A percentile compares a stretch with the other conserved stretches of the same genome.
phyloP scores from a whole-genome alignment of 345 rosid species.

The Angophora floribunda region DNA sequence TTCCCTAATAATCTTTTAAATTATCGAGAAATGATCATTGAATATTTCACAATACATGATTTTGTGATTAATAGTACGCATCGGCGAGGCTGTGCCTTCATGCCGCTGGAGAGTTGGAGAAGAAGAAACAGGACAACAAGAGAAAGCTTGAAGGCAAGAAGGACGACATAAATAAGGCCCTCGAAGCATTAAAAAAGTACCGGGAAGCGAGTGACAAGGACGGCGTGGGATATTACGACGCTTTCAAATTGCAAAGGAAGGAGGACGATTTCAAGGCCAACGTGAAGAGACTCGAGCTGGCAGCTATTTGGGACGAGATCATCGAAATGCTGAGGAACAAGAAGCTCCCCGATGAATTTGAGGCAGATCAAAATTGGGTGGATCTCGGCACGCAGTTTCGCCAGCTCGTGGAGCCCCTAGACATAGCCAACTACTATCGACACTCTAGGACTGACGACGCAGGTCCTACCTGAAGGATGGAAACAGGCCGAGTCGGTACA shows the following conservation, averaged over 20 bases:
- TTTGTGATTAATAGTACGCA: not conserved
- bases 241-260: constrained; percentile 35
- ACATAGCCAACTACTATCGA: constrained; percentile 71
- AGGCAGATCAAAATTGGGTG: constrained; percentile 23
- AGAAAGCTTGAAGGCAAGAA: constrained; percentile 3
- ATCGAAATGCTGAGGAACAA: constrained; percentile 50
- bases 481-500: constrained; percentile 59
- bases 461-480: constrained; percentile 42
- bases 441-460: constrained; percentile 71
- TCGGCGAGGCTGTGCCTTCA: constrained; percentile 20
- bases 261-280: constrained; percentile 57
- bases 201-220: constrained; percentile 14
- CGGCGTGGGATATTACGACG: constrained; percentile 45
- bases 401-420: constrained; percentile 57
- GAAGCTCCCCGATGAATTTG: constrained; percentile 64
- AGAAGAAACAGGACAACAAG: constrained; percentile 30
- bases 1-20: not conserved
- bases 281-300: constrained; percentile 53
- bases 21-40: not conserved
- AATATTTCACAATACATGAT: not conserved
- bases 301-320: constrained; percentile 59
- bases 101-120: constrained; percentile 52
- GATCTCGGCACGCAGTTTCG: constrained; percentile 40
- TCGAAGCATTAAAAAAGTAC: constrained; percentile 15
- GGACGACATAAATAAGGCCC: not conserved